Evolutionary conservation across 768 basidiomycete genomes (phyloP), one percentile per base, ranked within the genome.

Genomic region (Hygrophorus russula): DNA sequence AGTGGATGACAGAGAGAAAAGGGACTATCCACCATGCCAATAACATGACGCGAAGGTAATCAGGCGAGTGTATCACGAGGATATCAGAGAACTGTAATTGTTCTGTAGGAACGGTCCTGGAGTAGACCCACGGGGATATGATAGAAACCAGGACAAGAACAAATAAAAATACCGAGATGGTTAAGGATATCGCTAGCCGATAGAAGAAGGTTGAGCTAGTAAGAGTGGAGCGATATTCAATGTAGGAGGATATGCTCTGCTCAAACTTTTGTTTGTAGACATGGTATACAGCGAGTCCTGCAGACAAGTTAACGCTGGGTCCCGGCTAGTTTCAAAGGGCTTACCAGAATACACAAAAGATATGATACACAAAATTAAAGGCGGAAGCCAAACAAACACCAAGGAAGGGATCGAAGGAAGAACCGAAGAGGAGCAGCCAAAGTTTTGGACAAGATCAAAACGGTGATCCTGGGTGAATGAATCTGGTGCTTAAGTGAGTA

Each of bases 391-490:
- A 45, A 73, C 63, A 31, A 76, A 47, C 14, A 66, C 49, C 41
- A 74, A 53, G 0, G 67, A 64, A 8, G 67, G 53, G 1, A 59
- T 53, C 2, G 73, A 70, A 30, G 64, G 62, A 38, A 73, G 69
- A 18, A 68, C 64, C 2, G 69, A 64, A 8, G 70, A 68, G 12
- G 57, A 56, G 51, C 80, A 82, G 0, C 81, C 81, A 36, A 73
- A 59, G 44, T 76, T 69, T 56, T 73, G 64, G 15, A 68, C 58
- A 45, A 84, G 68, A 53, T 78, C 69, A 62, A 76, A 84, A 43
- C 81, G 70, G 56, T 74, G 72, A 44, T 75, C 73, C 53, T 81
- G 78, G 19, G 70, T 67, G 39, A 80, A 53, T 42, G 66, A 61
- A 52, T 78, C 81, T 83, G 17, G 30, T 50, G 30, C 11, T 42